phyloP scores from a whole-genome alignment of 1,284 basidiomycete genomes.

The Abortiporus biennis region DNA sequence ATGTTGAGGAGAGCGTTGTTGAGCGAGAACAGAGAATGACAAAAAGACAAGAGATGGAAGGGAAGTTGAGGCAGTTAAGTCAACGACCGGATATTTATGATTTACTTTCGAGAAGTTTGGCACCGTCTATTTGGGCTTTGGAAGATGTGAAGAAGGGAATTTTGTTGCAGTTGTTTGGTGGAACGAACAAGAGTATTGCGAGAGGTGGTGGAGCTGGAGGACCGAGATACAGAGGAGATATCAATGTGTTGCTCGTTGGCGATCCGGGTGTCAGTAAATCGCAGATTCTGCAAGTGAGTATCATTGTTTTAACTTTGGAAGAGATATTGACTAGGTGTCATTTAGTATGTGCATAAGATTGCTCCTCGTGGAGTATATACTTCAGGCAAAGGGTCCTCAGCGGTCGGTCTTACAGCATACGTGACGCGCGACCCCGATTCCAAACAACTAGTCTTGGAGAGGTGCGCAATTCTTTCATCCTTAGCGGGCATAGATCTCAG shows the following conservation, averaged over 20 bases:
- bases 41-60: constrained; percentile 53
- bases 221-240: constrained; percentile 94
- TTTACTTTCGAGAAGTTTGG: constrained; percentile 78
- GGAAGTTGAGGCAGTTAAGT: constrained; percentile 65
- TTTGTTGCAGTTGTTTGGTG: constrained; percentile 91
- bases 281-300: constrained; percentile 81
- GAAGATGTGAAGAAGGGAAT: constrained; percentile 99
- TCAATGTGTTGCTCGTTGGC: constrained; percentile 95
- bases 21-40: constrained; percentile 37
- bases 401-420: constrained; percentile 97
- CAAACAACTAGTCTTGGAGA: constrained; percentile 96
- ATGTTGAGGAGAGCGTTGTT: constrained; percentile 35
- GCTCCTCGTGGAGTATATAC: constrained; percentile 96
- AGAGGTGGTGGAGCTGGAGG: constrained; percentile 93
- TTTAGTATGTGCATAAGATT: constrained; percentile 96
- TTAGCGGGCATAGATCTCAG: not conserved
- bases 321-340: not conserved
- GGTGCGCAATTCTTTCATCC: constrained; percentile 38
- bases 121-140: constrained; percentile 97
- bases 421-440: constrained; percentile 97
- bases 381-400: constrained; percentile 96
- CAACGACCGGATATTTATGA: constrained; percentile 84
- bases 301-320: not conserved
- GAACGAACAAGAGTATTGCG: constrained; percentile 94
- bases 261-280: constrained; percentile 98